phyloP scores from a whole-genome alignment of 805 yeast genomes.

The Schwanniomyces yamadae region DNA sequence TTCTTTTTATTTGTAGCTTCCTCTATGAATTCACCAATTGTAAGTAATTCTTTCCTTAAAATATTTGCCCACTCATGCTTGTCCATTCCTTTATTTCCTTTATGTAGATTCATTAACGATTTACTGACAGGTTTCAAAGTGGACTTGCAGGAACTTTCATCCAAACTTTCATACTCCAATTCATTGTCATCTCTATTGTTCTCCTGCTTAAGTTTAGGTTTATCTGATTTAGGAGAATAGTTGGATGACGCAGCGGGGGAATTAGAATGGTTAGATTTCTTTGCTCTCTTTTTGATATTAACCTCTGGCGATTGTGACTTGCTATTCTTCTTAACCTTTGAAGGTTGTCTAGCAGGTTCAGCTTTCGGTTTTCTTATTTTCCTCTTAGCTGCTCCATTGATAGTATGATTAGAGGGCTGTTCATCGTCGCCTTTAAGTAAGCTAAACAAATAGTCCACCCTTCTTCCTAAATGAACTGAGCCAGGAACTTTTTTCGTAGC shows the following conservation, averaged over 20 bases:
- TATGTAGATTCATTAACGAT: constrained; percentile 63
- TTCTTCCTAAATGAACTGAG: constrained; percentile 85
- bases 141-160: constrained; percentile 64
- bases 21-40: constrained; percentile 69
- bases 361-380: constrained; percentile 16
- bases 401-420: constrained; percentile 10
- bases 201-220: constrained; percentile 10
- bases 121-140: constrained; percentile 64
- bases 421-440: constrained; percentile 63
- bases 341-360: constrained; percentile 13
- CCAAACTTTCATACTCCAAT: constrained; percentile 74
- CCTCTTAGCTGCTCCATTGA: constrained; percentile 15
- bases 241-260: constrained; percentile 7
- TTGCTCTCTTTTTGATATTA: constrained; percentile 15
- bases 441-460: constrained; percentile 81
- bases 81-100: constrained; percentile 71
- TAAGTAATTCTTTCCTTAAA: constrained; percentile 63
- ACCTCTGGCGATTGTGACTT: constrained; percentile 20
- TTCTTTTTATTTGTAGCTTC: constrained; percentile 9
- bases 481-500: constrained; percentile 77
- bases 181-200: constrained; percentile 19
- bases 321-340: constrained; percentile 15
- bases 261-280: constrained; percentile 5
- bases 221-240: constrained; percentile 4
- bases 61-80: constrained; percentile 76